A percentile compares a stretch with the other conserved stretches of the same genome.
Conservation (phyloP, 768 basidiomycete species). For the Phylloporus arenicola region DNA sequence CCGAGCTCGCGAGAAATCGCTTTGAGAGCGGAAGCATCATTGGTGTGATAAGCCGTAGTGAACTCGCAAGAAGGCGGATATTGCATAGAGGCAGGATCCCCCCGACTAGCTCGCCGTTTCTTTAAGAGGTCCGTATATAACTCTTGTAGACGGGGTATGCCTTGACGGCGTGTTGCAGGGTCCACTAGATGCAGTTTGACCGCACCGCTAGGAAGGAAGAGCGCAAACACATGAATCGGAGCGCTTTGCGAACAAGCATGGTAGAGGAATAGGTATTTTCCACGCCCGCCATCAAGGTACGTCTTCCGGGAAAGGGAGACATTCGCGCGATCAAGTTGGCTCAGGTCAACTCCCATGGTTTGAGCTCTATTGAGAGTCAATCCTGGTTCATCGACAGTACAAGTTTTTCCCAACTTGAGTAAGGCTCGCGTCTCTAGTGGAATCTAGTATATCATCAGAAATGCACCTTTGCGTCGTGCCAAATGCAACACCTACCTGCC, state of each 20-base stretch:
- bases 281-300: constrained; percentile 70
- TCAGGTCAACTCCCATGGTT: constrained; percentile 75
- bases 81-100: constrained; percentile 42
- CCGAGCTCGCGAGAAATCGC: constrained; percentile 85
- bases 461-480: not conserved
- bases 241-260: constrained; percentile 73
- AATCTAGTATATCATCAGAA: constrained; percentile 42
- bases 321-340: constrained; percentile 65
- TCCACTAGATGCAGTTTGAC: constrained; percentile 88
- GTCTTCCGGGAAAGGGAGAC: constrained; percentile 52
- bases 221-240: constrained; percentile 78
- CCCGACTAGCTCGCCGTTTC: constrained; percentile 42
- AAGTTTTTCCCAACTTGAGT: constrained; percentile 79
- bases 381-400: constrained; percentile 56
- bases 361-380: constrained; percentile 81
- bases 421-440: constrained; percentile 79
- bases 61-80: constrained; percentile 66
- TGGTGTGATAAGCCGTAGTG: constrained; percentile 69
- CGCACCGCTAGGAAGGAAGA: constrained; percentile 69
- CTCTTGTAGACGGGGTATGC: constrained; percentile 70
- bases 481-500: constrained; percentile 54
- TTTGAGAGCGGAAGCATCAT: constrained; percentile 74
- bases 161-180: constrained; percentile 79
- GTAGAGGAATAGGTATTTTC: constrained; percentile 83
- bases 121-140: constrained; percentile 60